A percentile compares a stretch with the other conserved stretches of the same genome.
Conservation (phyloP, 176 grass and related monocot species). For the Juncus inflexus region DNA sequence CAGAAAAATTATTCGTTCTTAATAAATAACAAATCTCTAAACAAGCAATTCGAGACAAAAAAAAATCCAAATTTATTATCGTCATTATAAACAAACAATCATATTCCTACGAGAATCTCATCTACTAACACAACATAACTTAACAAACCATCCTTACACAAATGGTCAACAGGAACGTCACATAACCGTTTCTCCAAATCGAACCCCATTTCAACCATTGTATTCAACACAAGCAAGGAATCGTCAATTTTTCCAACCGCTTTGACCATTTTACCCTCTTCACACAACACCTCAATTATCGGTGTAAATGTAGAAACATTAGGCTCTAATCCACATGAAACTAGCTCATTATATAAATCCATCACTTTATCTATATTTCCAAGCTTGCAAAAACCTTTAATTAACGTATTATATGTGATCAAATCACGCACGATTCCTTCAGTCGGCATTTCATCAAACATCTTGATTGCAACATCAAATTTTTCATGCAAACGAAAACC, state of each 20-base stretch:
- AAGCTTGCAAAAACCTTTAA: slow-evolving; percentile 59
- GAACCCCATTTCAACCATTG: slow-evolving; percentile 65
- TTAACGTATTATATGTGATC: slow-evolving; percentile 64
- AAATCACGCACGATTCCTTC: slow-evolving; percentile 54
- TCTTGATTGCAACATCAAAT: slow-evolving; percentile 37
- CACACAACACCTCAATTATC: slow-evolving; percentile 48
- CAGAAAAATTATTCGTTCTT: too few species aligned
- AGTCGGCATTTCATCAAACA: slow-evolving; percentile 56
- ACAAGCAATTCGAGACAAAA: neutral
- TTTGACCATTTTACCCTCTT: slow-evolving; percentile 45
- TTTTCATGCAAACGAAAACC: slow-evolving; percentile 48
- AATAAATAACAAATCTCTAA: neutral
- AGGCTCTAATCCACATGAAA: slow-evolving; percentile 51
- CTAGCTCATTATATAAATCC: slow-evolving; percentile 33
- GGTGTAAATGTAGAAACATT: slow-evolving; percentile 47
- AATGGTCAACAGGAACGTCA: slow-evolving; percentile 43
- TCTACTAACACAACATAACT: slow-evolving; percentile 31
- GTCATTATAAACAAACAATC: slow-evolving; percentile 6
- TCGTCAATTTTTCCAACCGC: slow-evolving; percentile 51
- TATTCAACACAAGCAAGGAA: slow-evolving; percentile 52
- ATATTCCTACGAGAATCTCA: slow-evolving; percentile 42
- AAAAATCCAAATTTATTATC: neutral
- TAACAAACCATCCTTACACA: slow-evolving; percentile 32
- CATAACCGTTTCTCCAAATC: slow-evolving; percentile 32
- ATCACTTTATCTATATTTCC: slow-evolving; percentile 37